Percentiles rank a stretch among this genome's conserved stretches.
Conservation (phyloP, 1,139 yeast species). For the Scheffersomyces segobiensis region DNA sequence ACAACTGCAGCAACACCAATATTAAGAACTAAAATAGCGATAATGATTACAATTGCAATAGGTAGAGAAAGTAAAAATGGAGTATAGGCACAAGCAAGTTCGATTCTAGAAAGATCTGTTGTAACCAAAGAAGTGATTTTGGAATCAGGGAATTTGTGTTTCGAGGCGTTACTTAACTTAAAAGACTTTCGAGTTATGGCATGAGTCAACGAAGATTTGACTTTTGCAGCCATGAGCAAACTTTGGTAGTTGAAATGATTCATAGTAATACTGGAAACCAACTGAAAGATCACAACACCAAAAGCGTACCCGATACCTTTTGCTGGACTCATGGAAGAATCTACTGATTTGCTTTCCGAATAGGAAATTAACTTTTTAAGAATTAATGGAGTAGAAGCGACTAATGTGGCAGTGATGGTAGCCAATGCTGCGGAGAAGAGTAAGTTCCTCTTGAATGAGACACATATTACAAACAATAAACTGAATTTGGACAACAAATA, state of each 20-base stretch:
- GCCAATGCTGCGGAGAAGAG: not conserved
- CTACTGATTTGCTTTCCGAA: constrained; percentile 29
- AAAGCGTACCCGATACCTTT: constrained; percentile 35
- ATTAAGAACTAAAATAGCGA: constrained; percentile 40
- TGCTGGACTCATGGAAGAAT: constrained; percentile 18
- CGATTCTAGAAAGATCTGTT: constrained; percentile 22
- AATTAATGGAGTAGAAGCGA: constrained; percentile 51
- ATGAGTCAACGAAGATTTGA: constrained; percentile 19
- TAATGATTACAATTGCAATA: constrained; percentile 45
- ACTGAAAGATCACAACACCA: constrained; percentile 16
- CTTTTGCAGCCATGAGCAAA: constrained; percentile 41
- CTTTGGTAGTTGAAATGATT: constrained; percentile 32
- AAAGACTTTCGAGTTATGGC: constrained; percentile 19
- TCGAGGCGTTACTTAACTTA: constrained; percentile 13
- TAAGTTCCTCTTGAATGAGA: not conserved
- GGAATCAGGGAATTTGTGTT: constrained; percentile 14
- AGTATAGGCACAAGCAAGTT: constrained; percentile 16
- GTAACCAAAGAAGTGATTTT: constrained; percentile 23
- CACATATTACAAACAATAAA: not conserved
- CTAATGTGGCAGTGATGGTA: constrained; percentile 59
- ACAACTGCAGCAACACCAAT: constrained; percentile 24
- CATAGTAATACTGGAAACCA: constrained; percentile 22
- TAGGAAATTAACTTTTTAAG: constrained; percentile 38
- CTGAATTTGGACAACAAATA: constrained; percentile 14
- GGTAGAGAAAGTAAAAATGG: constrained; percentile 14